Evolutionary conservation across 73 alveolate species (phyloP).

Genomic region (Stentor roeselii): DNA sequence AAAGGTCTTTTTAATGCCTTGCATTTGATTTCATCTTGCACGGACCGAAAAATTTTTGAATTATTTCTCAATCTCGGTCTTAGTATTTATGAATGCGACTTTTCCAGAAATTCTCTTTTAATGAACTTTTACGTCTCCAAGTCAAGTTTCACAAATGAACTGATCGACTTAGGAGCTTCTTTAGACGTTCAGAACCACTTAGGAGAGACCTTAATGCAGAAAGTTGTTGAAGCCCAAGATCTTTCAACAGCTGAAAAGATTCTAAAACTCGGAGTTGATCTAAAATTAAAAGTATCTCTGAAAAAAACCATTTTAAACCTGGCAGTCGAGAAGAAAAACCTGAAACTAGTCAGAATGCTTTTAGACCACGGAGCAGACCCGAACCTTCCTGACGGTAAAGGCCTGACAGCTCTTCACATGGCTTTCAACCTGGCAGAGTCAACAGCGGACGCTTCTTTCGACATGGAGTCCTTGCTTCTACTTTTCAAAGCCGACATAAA

Average conservation of each 20-base stretch:
- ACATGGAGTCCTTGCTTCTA: conserved; percentile 41
- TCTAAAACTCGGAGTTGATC: conserved; percentile 36
- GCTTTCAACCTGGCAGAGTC: conserved; percentile 23
- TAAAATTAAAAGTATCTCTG: conserved; percentile 26
- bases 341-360: conserved; percentile 14
- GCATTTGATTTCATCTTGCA: conserved; percentile 24
- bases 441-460: conserved; percentile 26
- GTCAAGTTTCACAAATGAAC: conserved; percentile 41
- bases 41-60: conserved; percentile 28
- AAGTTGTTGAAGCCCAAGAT: not conserved
- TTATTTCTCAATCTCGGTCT: conserved; percentile 37
- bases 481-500: conserved; percentile 46
- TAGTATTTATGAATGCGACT: conserved; percentile 54
- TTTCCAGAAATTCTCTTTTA: conserved; percentile 57
- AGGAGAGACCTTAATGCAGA: not conserved
- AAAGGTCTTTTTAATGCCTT: conserved; percentile 39
- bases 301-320: conserved; percentile 40
- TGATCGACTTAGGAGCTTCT: conserved; percentile 46
- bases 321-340: conserved; percentile 34
- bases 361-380: conserved; percentile 3
- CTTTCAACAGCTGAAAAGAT: conserved; percentile 20
- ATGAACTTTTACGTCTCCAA: conserved; percentile 33
- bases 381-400: conserved; percentile 35
- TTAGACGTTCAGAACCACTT: not conserved
- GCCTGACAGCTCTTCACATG: conserved; percentile 44